phyloP scores from a whole-genome alignment of 2,329 filamentous ascomycete species.

The Conoideocrella luteorostrata region DNA sequence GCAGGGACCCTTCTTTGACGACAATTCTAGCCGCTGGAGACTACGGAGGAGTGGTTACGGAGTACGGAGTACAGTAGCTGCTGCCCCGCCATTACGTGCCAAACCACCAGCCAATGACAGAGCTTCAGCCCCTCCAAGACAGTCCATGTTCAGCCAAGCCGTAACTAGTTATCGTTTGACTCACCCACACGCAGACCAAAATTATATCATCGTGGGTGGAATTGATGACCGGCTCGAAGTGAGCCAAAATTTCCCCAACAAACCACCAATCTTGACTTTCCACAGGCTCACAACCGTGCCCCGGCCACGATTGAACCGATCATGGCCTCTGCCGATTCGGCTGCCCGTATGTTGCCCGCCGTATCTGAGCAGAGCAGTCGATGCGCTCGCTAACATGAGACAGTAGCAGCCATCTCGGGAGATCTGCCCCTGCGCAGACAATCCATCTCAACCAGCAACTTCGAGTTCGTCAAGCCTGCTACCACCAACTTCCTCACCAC shows the following conservation, averaged over 20 bases:
- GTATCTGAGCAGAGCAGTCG: background rate
- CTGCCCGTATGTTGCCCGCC: constrained; percentile 1
- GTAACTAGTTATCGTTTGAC: background rate
- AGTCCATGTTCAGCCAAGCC: background rate
- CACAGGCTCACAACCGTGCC: background rate
- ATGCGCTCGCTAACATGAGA: background rate
- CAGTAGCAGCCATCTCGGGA: constrained; percentile 3
- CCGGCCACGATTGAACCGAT: background rate
- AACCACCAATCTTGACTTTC: no score
- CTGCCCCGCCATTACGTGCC: no score
- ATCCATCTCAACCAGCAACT: constrained; percentile 14
- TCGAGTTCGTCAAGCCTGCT: constrained; percentile 8
- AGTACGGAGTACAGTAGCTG: no score
- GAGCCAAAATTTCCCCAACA: no score
- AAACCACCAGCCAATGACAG: background rate
- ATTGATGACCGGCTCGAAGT: no score
- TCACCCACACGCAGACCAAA: no score
- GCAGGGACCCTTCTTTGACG: no score
- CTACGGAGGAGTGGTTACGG: no score
- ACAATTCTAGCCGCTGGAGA: no score
- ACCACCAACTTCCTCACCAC: constrained; percentile 6
- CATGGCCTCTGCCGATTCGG: constrained; percentile 3
- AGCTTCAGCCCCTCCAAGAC: background rate
- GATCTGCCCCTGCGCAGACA: constrained; percentile 8
- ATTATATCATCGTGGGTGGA: background rate